A percentile compares a stretch with the other conserved stretches of the same genome.
Conservation (phyloP, 495 filamentous ascomycete genomes). For the Usnea hakonensis region DNA sequence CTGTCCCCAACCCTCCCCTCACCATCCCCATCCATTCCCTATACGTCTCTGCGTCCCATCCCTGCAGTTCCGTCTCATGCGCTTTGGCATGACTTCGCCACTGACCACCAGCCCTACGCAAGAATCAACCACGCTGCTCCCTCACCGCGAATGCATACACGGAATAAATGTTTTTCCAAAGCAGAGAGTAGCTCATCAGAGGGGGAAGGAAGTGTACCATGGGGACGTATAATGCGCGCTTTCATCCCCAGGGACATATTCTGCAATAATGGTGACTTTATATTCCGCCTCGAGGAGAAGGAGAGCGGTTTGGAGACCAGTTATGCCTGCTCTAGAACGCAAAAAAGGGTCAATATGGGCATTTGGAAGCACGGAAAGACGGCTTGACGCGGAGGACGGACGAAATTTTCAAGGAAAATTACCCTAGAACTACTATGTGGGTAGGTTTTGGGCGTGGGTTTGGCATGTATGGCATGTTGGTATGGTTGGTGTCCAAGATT, state of each 20-base stretch:
- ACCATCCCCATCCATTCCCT: constrained; percentile 27
- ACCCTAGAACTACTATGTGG: constrained; percentile 6
- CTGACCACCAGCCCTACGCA: constrained; percentile 35
- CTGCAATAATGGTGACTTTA: constrained; percentile 37
- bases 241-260: constrained; percentile 34
- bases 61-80: constrained; percentile 22
- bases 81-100: constrained; percentile 33
- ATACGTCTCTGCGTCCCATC: constrained; percentile 35
- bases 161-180: constrained; percentile 12
- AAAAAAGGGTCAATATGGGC: neutral
- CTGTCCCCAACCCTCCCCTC: constrained; percentile 16
- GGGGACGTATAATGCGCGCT: constrained; percentile 34
- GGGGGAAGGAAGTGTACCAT: constrained; percentile 25
- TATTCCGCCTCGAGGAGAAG: constrained; percentile 35
- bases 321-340: constrained; percentile 36
- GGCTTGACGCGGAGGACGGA: no score
- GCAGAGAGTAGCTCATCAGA: constrained; percentile 16
- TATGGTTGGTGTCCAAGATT: neutral
- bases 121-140: neutral
- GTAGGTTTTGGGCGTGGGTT: neutral
- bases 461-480: neutral
- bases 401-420: neutral
- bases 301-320: constrained; percentile 41
- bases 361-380: neutral
- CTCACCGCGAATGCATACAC: neutral